These are phyloP conservation scores for Chiua virens DNA, from an alignment of 768 basidiomycete species.

Conservation along the genomic window DNA sequence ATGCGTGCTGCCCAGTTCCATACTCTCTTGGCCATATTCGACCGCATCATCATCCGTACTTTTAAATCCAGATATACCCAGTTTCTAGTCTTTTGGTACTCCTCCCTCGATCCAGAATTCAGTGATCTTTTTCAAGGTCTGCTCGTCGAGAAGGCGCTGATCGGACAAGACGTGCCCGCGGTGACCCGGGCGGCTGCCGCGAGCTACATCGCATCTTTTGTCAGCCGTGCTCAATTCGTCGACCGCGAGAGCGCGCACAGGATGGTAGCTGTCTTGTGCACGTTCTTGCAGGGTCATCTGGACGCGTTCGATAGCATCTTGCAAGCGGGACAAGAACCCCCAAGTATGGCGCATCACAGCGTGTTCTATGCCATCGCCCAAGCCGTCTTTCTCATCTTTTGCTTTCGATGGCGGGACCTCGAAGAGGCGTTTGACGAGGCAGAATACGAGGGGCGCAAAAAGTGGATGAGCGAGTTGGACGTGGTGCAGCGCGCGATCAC, in stretches of 20 bases:
- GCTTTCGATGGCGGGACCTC: constrained; percentile 95
- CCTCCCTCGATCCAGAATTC: constrained; percentile 86
- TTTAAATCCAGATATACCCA: constrained; percentile 98
- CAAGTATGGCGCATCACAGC: constrained; percentile 46
- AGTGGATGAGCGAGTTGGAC: constrained; percentile 84
- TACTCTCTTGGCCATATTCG: constrained; percentile 89
- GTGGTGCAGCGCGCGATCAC: constrained; percentile 78
- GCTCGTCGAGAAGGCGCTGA: constrained; percentile 88
- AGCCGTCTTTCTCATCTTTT: constrained; percentile 94
- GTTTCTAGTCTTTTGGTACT: constrained; percentile 94
- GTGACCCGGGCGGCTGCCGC: constrained; percentile 91
- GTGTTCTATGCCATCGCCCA: constrained; percentile 93
- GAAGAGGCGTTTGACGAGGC: constrained; percentile 59
- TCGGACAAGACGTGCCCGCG: constrained; percentile 53
- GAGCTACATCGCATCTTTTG: constrained; percentile 89
- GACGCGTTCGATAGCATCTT: constrained; percentile 62
- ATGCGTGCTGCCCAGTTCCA: constrained; percentile 70
- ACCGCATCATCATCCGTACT: constrained; percentile 89
- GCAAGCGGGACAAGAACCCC: constrained; percentile 34
- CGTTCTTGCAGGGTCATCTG: constrained; percentile 76
- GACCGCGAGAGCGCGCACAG: constrained; percentile 70
- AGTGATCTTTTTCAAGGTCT: constrained; percentile 92
- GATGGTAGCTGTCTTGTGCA: constrained; percentile 82
- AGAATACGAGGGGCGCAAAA: constrained; percentile 49
- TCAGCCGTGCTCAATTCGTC: constrained; percentile 86